A percentile compares a stretch with the other conserved stretches of the same genome.
Evolutionary conservation across 306 rosid genomes (phyloP).

Genomic region (Lupinus albus): DNA sequence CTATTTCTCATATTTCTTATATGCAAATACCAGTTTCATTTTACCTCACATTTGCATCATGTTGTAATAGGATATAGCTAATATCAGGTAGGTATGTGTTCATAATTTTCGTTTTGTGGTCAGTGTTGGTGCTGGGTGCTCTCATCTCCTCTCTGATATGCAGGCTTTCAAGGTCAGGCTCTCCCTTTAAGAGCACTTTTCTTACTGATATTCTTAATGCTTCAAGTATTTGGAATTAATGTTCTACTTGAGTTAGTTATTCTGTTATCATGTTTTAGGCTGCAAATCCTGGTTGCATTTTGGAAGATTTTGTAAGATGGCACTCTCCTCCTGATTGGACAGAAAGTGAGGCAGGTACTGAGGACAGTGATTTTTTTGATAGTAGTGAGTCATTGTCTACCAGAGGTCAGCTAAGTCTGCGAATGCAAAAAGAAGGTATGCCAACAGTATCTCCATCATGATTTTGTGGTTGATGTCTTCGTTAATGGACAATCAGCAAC

Average conservation of each 20-base stretch:
- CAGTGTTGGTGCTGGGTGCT: slow-evolving; percentile 99
- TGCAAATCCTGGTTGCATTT: slow-evolving; percentile 98
- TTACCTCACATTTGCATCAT: slow-evolving; percentile 28
- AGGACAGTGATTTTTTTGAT: slow-evolving; percentile 45
- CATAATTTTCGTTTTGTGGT: slow-evolving; percentile 49
- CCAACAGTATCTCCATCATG: slow-evolving; percentile 19
- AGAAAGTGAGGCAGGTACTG: slow-evolving; percentile 58
- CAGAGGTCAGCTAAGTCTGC: slow-evolving; percentile 80
- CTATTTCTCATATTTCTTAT: neutral
- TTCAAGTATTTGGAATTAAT: slow-evolving; percentile 35
- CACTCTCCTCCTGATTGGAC: slow-evolving; percentile 99
- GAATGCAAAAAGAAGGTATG: slow-evolving; percentile 95
- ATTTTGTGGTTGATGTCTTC: slow-evolving; percentile 1
- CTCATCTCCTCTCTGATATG: slow-evolving; percentile 98
- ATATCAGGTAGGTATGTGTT: slow-evolving; percentile 39
- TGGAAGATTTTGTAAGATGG: slow-evolving; percentile 99
- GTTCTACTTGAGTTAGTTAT: slow-evolving; percentile 34
- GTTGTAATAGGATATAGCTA: slow-evolving; percentile 4
- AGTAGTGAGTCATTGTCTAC: slow-evolving; percentile 51
- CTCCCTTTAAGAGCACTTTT: slow-evolving; percentile 33
- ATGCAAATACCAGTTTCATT: slow-evolving; percentile 2
- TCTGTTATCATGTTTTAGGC: slow-evolving; percentile 60
- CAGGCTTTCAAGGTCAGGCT: slow-evolving; percentile 94
- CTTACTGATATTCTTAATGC: slow-evolving; percentile 38
- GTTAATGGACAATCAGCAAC: neutral